Evolutionary conservation across 2,329 filamentous ascomycete species (phyloP), one percentile per base, ranked within the genome.

Genomic region (Curvularia sp.): DNA sequence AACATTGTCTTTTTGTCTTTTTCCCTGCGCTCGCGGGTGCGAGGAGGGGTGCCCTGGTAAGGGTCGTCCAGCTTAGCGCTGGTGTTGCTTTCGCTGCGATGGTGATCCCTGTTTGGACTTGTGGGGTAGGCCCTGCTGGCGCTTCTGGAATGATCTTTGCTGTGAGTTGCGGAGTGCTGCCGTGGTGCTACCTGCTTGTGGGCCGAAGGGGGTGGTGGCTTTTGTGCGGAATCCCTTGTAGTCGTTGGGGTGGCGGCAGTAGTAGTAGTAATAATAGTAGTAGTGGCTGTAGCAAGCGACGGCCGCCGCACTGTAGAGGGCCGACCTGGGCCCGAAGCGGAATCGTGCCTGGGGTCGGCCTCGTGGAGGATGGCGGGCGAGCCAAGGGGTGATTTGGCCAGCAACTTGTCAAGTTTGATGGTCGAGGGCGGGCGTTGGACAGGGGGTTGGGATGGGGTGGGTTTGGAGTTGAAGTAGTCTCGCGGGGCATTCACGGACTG

Each of bases 1-100:
- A 99, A 84, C 93, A 98, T 98, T 10, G 89, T 91, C 81, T 97
- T 98, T 75, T 98, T 83, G 67, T 83, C 81, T 66, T 78, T 80
- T 58, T 83, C 81, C 49, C 77, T 73, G 59, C 75, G 74, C 62
- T 82, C 80, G 48, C 77, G 74, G 6, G 74, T 74, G 60, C 77
- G 75, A 56, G 76, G 75, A 55, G 70, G 70, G 23, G 74, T 72
- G 56, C 69, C 70, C 51, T 70, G 68, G 50, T 65, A 55, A 53
- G 55, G 49, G 65, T 77, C 74, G 68, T 77, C 73, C 54, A 73
- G 57, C 48, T 67, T 69, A 59, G 64, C 65, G 63, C 72, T 74
- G 49, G 68, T 65, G 64, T 63, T 73, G 67, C 73, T 76, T 52
- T 74, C 71, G 57, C 63, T 72, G 51, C 72, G 59, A 50, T 62